Evolutionary conservation across 306 rosid species (phyloP), one percentile per base, ranked within the genome.

Genomic region (Cucurbita moschata): DNA sequence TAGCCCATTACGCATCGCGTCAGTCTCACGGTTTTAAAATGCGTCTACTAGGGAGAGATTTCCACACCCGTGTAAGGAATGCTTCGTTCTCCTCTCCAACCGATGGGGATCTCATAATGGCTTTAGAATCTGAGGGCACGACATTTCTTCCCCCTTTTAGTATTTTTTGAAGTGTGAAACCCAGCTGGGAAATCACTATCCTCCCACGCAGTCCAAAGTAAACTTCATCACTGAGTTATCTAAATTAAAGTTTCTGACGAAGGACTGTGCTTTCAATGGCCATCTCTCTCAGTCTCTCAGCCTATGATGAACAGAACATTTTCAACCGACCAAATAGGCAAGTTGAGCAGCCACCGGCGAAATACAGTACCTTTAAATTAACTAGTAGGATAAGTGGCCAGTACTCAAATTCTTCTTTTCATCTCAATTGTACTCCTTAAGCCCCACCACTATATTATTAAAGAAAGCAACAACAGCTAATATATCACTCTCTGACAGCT

Each of bases 391-490:
- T 10, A 66, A 8, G 21, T 16, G 15, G 14, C 71, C 15, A 4
- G 44, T 37, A 19, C 37, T 39, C 30, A 4, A 50, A 47, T 18
- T 18, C 35, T n/a, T 66, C 55, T 66, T 66, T 21, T 44, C 39
- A 43, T 49, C 54, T 66, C 55, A 66, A 66, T 66, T 10, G 10
- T 66, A 19, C 18, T 19, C 39, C 18, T 44, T 11, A 52, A 66
- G 21, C 54, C 69, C 55, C 72, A 66, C 72, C 72, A 66, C 19
- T 44, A 52, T 66, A 43, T 47, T 44, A 44, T 11, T 43, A 18
- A 18, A 65, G 53, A 65, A n/a, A 65, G 71, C 71, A 65, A 18
- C 71, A 65, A 7, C 23, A 62, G 69, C 68, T 65, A 42, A 65
- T 6, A 65, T 12, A 65, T 21, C 71, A 18, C 53, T 65, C 16